phyloP scores from a whole-genome alignment of 73 alveolate species.

The Paramecium pentaurelia region DNA sequence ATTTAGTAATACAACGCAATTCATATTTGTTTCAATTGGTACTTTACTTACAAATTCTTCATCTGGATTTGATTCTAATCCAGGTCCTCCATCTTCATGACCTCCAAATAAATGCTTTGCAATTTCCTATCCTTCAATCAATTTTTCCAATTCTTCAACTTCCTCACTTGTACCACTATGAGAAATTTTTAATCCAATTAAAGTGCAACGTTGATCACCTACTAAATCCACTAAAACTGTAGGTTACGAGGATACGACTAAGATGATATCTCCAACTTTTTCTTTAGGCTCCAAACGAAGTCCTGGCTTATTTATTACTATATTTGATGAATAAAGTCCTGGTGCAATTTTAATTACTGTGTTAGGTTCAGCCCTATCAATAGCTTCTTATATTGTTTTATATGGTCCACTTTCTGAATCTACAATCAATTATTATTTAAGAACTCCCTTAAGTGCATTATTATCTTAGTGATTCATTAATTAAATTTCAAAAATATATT shows the following conservation, averaged over 20 bases:
- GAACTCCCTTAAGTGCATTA: neutral
- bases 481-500: no score
- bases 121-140: conserved; percentile 63
- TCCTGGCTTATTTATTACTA: conserved; percentile 39
- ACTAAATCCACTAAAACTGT: conserved; percentile 36
- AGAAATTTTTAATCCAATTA: conserved; percentile 31
- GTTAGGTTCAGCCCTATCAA: conserved; percentile 74
- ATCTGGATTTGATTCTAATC: conserved; percentile 42
- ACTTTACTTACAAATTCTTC: conserved; percentile 48
- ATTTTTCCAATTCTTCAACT: conserved; percentile 53
- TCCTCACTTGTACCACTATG: conserved; percentile 58
- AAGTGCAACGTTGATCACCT: conserved; percentile 17
- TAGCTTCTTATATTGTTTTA: conserved; percentile 70
- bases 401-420: conserved; percentile 69
- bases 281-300: conserved; percentile 51
- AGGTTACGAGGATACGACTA: conserved; percentile 48
- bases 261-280: conserved; percentile 50
- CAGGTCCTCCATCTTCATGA: conserved; percentile 26
- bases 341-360: conserved; percentile 68
- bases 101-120: conserved; percentile 57
- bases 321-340: conserved; percentile 49
- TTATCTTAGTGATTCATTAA: neutral
- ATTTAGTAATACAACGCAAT: conserved; percentile 42
- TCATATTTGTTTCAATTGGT: conserved; percentile 48
- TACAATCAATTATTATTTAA: neutral